Evolutionary conservation across 75 land plant genomes (phyloP).

Genomic region (Larix kaempferi): DNA sequence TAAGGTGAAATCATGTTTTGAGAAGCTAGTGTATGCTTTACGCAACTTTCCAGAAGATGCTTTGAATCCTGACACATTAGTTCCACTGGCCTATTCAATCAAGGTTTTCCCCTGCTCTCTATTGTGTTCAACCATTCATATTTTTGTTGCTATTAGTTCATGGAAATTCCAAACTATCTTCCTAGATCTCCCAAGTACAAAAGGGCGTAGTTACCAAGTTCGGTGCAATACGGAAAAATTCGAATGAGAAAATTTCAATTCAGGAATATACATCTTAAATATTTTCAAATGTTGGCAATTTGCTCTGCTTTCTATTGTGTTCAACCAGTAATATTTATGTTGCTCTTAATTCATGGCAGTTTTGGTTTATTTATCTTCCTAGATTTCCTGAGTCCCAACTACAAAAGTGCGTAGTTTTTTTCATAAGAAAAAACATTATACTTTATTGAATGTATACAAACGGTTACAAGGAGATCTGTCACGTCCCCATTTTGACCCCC

Average conservation of each 20-base stretch:
- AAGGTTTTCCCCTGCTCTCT: constrained; percentile 53
- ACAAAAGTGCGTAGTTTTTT: no score
- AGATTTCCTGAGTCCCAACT: neutral
- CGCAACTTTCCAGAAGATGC: constrained; percentile 98
- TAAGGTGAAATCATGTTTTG: constrained; percentile 93
- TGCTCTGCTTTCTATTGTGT: neutral
- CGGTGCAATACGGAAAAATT: no score
- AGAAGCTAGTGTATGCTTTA: constrained; percentile 87
- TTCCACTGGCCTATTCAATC: constrained; percentile 92
- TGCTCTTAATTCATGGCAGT: neutral
- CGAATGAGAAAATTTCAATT: no score
- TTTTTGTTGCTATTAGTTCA: neutral
- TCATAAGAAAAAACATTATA: no score
- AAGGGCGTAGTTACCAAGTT: no score
- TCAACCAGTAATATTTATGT: neutral
- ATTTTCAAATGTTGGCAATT: no score
- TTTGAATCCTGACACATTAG: constrained; percentile 75
- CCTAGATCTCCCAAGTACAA: neutral
- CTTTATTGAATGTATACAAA: no score
- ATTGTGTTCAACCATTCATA: neutral
- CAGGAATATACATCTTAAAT: no score
- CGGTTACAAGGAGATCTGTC: no score
- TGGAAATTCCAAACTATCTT: neutral
- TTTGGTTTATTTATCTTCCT: neutral
- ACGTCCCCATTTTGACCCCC: no score